Conservation (phyloP, 805 yeast species). For the Myxozyma geophila region DNA sequence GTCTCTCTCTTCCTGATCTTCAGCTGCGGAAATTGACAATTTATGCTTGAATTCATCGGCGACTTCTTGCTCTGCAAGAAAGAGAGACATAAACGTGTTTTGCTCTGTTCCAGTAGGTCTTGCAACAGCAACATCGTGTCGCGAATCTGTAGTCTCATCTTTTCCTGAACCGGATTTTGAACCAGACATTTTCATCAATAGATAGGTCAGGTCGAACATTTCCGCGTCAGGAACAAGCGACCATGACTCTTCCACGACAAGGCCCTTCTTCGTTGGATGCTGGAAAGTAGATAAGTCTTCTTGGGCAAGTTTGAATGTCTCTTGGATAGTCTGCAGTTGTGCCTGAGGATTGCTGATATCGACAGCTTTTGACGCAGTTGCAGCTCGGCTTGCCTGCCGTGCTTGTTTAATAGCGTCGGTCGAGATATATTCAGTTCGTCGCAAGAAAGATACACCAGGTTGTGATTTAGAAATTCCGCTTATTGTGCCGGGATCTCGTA, state of each 20-base stretch:
- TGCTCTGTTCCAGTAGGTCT: conserved; percentile 70
- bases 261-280: conserved; percentile 78
- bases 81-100: conserved; percentile 79
- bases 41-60: conserved; percentile 45
- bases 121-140: conserved; percentile 56
- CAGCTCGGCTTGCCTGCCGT: conserved; percentile 37
- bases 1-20: conserved; percentile 43
- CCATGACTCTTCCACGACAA: conserved; percentile 79
- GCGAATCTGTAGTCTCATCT: conserved; percentile 41
- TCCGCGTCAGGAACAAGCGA: conserved; percentile 87
- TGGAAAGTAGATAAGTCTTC: conserved; percentile 51
- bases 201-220: conserved; percentile 79
- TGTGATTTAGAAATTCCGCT: conserved; percentile 39
- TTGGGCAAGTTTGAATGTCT: conserved; percentile 67
- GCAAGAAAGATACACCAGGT: conserved; percentile 69
- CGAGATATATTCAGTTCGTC: conserved; percentile 92
- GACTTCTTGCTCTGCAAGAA: conserved; percentile 53
- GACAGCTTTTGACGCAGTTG: conserved; percentile 38
- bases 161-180: conserved; percentile 48
- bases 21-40: conserved; percentile 20
- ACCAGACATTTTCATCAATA: conserved; percentile 65
- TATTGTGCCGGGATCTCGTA: conserved; percentile 75
- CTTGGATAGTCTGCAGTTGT: conserved; percentile 73
- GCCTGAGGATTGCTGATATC: conserved; percentile 57
- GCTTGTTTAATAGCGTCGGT: conserved; percentile 53